Percentiles rank a stretch among this genome's conserved stretches.
Conservation (phyloP, 495 filamentous ascomycete genomes). For the Xylaria grammica region DNA sequence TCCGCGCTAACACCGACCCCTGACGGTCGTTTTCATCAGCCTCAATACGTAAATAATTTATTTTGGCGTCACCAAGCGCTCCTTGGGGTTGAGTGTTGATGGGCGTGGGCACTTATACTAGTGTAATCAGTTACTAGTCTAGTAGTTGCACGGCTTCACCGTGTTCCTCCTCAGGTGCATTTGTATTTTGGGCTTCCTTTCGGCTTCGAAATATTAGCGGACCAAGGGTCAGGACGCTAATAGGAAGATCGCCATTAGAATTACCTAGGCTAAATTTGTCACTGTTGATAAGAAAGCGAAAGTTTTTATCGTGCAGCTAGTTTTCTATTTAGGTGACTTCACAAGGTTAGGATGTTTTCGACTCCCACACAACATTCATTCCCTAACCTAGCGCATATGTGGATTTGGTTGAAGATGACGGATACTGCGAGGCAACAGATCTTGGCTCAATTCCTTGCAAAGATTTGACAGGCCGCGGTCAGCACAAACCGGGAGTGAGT, state of each 20-base stretch:
- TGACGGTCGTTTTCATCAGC: neutral
- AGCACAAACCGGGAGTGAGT: neutral
- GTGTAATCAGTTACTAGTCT: neutral
- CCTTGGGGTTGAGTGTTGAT: neutral
- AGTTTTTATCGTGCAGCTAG: too few species aligned
- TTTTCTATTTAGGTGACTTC: conserved; percentile 10
- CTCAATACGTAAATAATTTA: neutral
- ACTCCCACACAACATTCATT: neutral
- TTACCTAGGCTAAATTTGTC: conserved; percentile 1
- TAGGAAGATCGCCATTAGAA: conserved; percentile 13
- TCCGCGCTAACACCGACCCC: neutral
- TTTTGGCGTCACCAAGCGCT: neutral
- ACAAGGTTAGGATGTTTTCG: neutral
- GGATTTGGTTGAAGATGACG: neutral
- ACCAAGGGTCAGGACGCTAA: conserved; percentile 1
- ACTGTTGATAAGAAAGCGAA: neutral
- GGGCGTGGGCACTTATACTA: neutral
- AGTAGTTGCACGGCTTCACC: conserved; percentile 19
- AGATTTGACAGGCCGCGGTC: conserved; percentile 4
- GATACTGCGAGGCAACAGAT: neutral
- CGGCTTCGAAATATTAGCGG: neutral
- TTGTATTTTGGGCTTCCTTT: neutral
- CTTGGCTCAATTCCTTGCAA: neutral
- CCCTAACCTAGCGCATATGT: neutral
- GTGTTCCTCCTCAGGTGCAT: neutral